Conservation (phyloP, 2,329 filamentous ascomycete genomes). For the Spiromastix sp. region DNA sequence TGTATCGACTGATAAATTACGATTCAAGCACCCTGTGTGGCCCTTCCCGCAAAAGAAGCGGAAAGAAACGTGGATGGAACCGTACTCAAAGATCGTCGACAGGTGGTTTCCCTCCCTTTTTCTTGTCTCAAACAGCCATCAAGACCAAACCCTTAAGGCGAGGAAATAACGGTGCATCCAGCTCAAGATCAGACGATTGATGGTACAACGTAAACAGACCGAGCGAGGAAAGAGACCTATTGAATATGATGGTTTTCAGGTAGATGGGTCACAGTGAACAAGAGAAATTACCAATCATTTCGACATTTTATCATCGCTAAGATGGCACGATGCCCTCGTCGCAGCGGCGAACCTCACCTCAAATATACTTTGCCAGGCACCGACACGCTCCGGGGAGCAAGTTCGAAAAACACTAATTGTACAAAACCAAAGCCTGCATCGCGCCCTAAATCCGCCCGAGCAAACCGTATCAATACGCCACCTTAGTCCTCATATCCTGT, state of each 20-base stretch:
- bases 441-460: too few relatives aligned
- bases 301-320: too few relatives aligned
- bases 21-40: slow-evolving; percentile 25
- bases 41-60: not conserved
- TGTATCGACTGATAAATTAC: slow-evolving; percentile 40
- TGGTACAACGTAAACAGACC: slow-evolving; percentile 23
- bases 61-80: slow-evolving; percentile 23
- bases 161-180: slow-evolving; percentile 23
- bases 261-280: not conserved
- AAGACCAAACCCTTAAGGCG: slow-evolving; percentile 24
- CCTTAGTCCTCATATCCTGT: slow-evolving; percentile 50
- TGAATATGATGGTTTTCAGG: slow-evolving; percentile 1
- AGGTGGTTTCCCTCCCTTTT: slow-evolving; percentile 17
- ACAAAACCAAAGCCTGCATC: too few relatives aligned
- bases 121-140: slow-evolving; percentile 39
- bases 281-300: too few relatives aligned
- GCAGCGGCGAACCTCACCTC: too few relatives aligned
- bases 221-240: slow-evolving; percentile 42
- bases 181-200: slow-evolving; percentile 28
- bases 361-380: too few relatives aligned
- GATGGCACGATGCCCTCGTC: too few relatives aligned
- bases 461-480: slow-evolving; percentile 46
- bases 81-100: slow-evolving; percentile 44
- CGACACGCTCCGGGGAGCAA: too few relatives aligned
- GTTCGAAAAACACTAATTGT: too few relatives aligned